A percentile compares a stretch with the other conserved stretches of the same genome.
Evolutionary conservation across 2,329 filamentous ascomycete species (phyloP).

Genomic region (Aureobasidium sp.): DNA sequence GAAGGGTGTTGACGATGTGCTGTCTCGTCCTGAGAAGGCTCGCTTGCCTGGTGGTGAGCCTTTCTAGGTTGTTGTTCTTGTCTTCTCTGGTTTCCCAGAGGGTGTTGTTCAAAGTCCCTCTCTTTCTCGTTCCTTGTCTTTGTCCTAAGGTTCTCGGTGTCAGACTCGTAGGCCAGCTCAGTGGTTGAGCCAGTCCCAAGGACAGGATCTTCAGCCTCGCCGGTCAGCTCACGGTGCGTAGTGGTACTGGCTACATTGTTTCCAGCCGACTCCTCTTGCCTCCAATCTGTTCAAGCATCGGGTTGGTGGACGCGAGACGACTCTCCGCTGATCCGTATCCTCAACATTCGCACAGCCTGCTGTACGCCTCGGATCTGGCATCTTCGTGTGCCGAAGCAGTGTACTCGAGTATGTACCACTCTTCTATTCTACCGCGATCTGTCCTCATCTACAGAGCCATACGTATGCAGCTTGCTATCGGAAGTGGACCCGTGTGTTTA

Average conservation of each 20-base stretch:
- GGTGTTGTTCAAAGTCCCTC: not conserved
- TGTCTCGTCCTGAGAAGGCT: slow-evolving; percentile 34
- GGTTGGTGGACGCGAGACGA: not conserved
- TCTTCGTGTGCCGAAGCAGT: not conserved
- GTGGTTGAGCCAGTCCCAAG: slow-evolving; percentile 88
- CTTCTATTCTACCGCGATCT: not conserved
- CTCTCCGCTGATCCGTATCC: not conserved
- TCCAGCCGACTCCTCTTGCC: not conserved
- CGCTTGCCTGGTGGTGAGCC: slow-evolving; percentile 28
- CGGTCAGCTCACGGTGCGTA: slow-evolving; percentile 76
- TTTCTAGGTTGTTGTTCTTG: slow-evolving; percentile 12
- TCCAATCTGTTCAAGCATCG: not conserved
- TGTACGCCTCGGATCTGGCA: not conserved
- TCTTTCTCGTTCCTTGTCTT: not conserved
- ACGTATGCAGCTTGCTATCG: not conserved
- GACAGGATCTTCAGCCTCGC: slow-evolving; percentile 89
- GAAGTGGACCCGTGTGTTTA: not conserved
- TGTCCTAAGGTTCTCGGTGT: slow-evolving; percentile 77
- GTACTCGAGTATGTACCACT: not conserved
- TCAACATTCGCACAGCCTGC: not conserved
- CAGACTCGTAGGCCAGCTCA: slow-evolving; percentile 71
- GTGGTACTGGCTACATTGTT: slow-evolving; percentile 88
- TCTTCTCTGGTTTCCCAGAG: not conserved
- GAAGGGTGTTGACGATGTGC: slow-evolving; percentile 32
- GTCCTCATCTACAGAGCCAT: not conserved